These are phyloP conservation scores for Echites panduratus DNA, from an alignment of 257 asterid species.

Conservation along the genomic window DNA sequence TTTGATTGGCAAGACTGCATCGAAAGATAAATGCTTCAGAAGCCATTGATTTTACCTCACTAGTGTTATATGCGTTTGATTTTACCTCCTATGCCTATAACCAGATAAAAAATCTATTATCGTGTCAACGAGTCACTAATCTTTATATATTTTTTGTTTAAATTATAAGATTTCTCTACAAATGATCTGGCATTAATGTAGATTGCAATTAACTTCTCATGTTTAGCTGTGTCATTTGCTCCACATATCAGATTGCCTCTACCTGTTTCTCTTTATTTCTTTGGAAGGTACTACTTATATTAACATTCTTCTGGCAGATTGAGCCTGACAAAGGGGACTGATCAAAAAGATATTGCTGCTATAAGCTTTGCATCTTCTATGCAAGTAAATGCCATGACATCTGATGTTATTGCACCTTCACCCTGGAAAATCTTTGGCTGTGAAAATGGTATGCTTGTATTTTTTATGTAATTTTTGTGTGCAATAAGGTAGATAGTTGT, in stretches of 20 bases:
- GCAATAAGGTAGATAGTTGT: background rate
- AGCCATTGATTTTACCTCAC: background rate
- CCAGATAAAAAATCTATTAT: background rate
- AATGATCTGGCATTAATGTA: background rate
- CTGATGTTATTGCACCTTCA: conserved; percentile 76
- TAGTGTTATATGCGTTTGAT: background rate
- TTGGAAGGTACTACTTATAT: background rate
- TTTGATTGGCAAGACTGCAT: background rate
- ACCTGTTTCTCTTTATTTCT: background rate
- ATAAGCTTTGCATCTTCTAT: conserved; percentile 36
- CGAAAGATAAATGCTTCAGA: background rate
- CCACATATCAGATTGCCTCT: background rate
- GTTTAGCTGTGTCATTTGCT: background rate
- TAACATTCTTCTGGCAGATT: conserved; percentile 33
- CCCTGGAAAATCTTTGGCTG: conserved; percentile 88
- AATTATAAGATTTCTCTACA: background rate
- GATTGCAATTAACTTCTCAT: background rate
- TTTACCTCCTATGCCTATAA: background rate
- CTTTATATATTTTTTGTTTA: no score
- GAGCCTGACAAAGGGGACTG: conserved; percentile 49
- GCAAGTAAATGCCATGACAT: conserved; percentile 58
- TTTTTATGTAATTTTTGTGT: background rate
- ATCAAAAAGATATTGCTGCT: conserved; percentile 32
- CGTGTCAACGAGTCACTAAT: no score
- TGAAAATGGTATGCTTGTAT: conserved; percentile 50